Conservation (phyloP, 192 early-diverging fungal genomes). For the Coemansia erecta region DNA sequence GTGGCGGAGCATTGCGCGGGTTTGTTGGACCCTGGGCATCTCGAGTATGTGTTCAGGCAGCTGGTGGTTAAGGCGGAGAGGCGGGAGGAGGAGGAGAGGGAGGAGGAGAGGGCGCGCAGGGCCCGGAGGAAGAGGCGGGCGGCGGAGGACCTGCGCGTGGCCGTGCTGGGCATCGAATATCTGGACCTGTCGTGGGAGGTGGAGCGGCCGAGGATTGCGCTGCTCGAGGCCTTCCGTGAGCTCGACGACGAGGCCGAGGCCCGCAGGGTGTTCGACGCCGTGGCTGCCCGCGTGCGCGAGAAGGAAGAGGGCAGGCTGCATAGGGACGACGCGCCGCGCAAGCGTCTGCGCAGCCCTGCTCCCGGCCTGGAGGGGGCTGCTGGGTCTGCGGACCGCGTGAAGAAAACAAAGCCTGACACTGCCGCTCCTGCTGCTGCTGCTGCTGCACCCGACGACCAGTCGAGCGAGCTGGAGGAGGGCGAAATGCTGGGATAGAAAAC, state of each 20-base stretch:
- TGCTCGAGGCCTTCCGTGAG: conserved; percentile 60
- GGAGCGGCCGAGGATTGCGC: conserved; percentile 34
- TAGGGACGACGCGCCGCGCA: conserved; percentile 20
- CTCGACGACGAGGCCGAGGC: conserved; percentile 65
- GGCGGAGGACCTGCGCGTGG: conserved; percentile 21
- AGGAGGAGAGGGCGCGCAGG: conserved; percentile 61
- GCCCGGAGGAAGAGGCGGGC: conserved; percentile 61
- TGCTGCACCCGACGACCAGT: not conserved
- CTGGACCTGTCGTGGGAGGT: conserved; percentile 61
- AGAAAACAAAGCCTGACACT: not conserved
- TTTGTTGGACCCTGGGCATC: not conserved
- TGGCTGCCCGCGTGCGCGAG: conserved; percentile 63
- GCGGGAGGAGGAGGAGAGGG: conserved; percentile 67
- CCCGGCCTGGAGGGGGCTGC: not conserved
- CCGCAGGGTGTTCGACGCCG: conserved; percentile 73
- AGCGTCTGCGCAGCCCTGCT: conserved; percentile 32
- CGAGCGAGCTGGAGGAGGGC: conserved; percentile 46
- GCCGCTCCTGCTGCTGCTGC: too few relatives aligned
- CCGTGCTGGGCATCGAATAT: conserved; percentile 19
- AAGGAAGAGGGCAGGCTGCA: conserved; percentile 5
- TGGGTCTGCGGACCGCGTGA: not conserved
- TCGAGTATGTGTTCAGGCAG: conserved; percentile 47
- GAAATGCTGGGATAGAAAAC: conserved; percentile 33
- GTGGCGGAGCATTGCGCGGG: conserved; percentile 14
- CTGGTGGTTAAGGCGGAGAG: conserved; percentile 60